These are phyloP conservation scores for Datisca glomerata DNA, from an alignment of 306 rosid species.

Conservation along the genomic window DNA sequence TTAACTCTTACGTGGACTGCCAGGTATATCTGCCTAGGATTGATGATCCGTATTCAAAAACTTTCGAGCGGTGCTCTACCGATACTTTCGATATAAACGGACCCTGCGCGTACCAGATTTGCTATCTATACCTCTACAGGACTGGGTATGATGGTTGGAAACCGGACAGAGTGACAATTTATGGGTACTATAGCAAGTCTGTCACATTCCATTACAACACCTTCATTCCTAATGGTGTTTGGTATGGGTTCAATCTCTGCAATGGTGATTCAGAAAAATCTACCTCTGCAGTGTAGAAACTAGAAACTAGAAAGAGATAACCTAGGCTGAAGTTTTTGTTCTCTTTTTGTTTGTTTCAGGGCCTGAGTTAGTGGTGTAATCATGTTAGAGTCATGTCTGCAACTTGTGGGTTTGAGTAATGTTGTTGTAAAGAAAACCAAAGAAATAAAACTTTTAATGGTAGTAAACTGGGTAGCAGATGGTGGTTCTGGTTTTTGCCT, in stretches of 20 bases:
- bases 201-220: constrained; percentile 39
- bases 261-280: constrained; percentile 15
- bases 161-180: constrained; percentile 49
- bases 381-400: no score
- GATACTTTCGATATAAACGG: constrained; percentile 61
- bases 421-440: no score
- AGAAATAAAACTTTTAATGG: no score
- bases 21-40: constrained; percentile 66
- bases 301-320: no score
- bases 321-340: no score
- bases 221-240: constrained; percentile 39
- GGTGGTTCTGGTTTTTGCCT: no score
- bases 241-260: constrained; percentile 72
- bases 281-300: constrained; percentile 10
- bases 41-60: constrained; percentile 41
- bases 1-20: constrained; percentile 1
- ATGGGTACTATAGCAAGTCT: constrained; percentile 22
- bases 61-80: constrained; percentile 75
- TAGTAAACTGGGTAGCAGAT: no score
- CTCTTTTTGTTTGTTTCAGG: no score
- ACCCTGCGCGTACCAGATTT: constrained; percentile 56
- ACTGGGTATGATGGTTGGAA: constrained; percentile 79
- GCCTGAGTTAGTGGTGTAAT: no score
- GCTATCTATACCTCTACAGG: constrained; percentile 59
- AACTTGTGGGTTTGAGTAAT: no score